Conservation (phyloP, 2,329 filamentous ascomycete species). For the Hymenotorrendiella dingleyae region DNA sequence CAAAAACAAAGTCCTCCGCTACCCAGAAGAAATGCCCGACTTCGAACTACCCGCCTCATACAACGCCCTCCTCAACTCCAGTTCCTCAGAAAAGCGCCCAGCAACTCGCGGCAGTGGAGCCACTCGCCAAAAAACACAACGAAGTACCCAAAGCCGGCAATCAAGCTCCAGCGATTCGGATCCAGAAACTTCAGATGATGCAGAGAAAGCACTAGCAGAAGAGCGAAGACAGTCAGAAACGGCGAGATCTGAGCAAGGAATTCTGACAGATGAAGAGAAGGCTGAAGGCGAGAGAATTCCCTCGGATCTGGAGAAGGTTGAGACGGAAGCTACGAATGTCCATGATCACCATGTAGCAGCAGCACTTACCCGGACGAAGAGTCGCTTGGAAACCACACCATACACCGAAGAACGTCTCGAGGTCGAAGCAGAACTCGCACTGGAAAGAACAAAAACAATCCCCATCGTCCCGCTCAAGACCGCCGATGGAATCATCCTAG, state of each 20-base stretch:
- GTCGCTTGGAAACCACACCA: conserved; percentile 24
- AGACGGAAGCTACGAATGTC: conserved; percentile 16
- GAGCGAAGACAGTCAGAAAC: too few relatives aligned
- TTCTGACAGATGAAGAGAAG: too few relatives aligned
- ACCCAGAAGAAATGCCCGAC: conserved; percentile 52
- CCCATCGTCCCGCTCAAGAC: conserved; percentile 39
- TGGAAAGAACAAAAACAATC: conserved; percentile 36
- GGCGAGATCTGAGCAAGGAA: too few relatives aligned
- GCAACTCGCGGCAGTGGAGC: conserved; percentile 1
- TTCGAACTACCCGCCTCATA: conserved; percentile 46
- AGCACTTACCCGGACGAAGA: conserved; percentile 18
- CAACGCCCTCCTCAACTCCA: conserved; percentile 24
- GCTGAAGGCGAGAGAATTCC: too few relatives aligned
- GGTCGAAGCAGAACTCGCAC: conserved; percentile 32
- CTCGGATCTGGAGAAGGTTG: conserved; percentile 21
- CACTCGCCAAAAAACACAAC: background rate
- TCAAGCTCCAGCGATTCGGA: conserved; percentile 11
- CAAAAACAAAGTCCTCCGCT: conserved; percentile 46
- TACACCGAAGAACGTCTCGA: conserved; percentile 34
- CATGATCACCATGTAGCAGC: conserved; percentile 13
- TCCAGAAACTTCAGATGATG: background rate
- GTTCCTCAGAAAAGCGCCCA: conserved; percentile 6
- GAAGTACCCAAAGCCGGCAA: conserved; percentile 8
- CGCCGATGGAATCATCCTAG: conserved; percentile 44
- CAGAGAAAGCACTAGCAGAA: too few relatives aligned